Percentiles rank a stretch among this genome's conserved stretches.
Conservation (phyloP, 1,284 basidiomycete genomes). For the Boletus smithii region DNA sequence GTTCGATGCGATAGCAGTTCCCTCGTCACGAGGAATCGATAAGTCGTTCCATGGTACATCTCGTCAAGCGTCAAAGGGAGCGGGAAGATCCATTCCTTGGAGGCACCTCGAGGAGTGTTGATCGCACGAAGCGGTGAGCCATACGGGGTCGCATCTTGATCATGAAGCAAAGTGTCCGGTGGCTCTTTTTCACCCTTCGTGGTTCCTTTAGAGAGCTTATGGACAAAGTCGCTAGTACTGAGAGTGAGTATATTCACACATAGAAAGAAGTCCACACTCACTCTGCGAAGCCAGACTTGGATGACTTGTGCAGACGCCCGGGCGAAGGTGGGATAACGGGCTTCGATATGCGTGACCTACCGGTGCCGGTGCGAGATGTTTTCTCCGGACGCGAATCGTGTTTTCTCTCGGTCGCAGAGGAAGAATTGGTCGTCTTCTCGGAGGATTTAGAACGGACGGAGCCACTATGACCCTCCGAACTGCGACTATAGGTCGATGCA, state of each 20-base stretch:
- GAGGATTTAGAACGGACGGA: slow-evolving; percentile 16
- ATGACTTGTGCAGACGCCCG: slow-evolving; percentile 15
- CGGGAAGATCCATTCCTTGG: slow-evolving; percentile 60
- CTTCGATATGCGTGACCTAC: slow-evolving; percentile 17
- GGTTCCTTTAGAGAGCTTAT: slow-evolving; percentile 25
- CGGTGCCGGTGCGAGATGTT: slow-evolving; percentile 8
- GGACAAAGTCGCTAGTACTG: slow-evolving; percentile 25
- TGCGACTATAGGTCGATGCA: slow-evolving; percentile 12
- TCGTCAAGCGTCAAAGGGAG: slow-evolving; percentile 82
- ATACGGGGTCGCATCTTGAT: slow-evolving; percentile 34
- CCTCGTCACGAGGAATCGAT: slow-evolving; percentile 78
- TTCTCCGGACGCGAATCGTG: slow-evolving; percentile 14
- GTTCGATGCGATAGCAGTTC: slow-evolving; percentile 56
- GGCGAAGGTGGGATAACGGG: slow-evolving; percentile 32
- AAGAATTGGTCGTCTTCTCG: slow-evolving; percentile 9
- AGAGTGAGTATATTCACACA: slow-evolving; percentile 10
- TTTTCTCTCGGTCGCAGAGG: slow-evolving; percentile 5
- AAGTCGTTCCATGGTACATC: slow-evolving; percentile 77
- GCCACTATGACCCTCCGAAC: slow-evolving; percentile 12
- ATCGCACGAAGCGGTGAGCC: slow-evolving; percentile 39
- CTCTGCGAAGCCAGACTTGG: slow-evolving; percentile 29
- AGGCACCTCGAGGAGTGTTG: slow-evolving; percentile 32
- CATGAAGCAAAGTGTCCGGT: slow-evolving; percentile 21
- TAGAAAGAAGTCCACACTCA: slow-evolving; percentile 16
- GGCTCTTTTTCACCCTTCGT: slow-evolving; percentile 9